Base-by-base conservation (phyloP, 2,329 filamentous ascomycete genomes). In the Fusarium longipes region DNA sequence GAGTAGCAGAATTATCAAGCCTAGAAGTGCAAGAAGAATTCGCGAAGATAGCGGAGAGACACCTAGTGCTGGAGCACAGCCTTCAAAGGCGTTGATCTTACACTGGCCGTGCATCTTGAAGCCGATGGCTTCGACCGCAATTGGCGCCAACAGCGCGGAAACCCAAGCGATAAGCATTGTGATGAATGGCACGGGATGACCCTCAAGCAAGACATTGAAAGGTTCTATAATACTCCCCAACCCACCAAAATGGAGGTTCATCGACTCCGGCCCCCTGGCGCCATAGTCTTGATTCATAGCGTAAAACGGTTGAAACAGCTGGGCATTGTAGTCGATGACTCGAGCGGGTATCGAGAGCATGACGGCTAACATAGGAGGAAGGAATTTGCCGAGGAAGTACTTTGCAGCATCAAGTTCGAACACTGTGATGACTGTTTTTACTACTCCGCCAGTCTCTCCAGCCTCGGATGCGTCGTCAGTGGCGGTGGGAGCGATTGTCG, bases 301-400 rank as follows among this genome's bases (percentile, higher is more conserved):
- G 54, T 81, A 78, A 65, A 84, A 84, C 4, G 82, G 82, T 55
- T 81, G 80, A 48, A 81, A 81, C 1, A 80, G 72, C 55, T 81
- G 80, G 6, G 76, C 80, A 59, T 81, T 80, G 59, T 78, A 72
- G 65, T 82, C 79, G 65, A 83, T 75, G 32, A 83, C 76, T n/a
- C 81, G 77, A 8, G 82, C 77, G 2, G 80, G 79, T 11, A 82
- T 79, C 14, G 77, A 76, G 7, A 82, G 71, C 20, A 79, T 54
- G 3, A 83, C 77, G 11, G 80, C 77, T 1, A 82, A 45, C 5
- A 83, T 74, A 0, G 79, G 70, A 0, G 82, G 82, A 6, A 84
- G 70, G 68, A 83, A 83, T 36, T 79, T 79, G 8, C 80, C 81
- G 8, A 80, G 18, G 53, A 83, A 82, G 63, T 81, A 80, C 18